phyloP scores from a whole-genome alignment of 305 asterid species.

The Fraxinus baroniana region DNA sequence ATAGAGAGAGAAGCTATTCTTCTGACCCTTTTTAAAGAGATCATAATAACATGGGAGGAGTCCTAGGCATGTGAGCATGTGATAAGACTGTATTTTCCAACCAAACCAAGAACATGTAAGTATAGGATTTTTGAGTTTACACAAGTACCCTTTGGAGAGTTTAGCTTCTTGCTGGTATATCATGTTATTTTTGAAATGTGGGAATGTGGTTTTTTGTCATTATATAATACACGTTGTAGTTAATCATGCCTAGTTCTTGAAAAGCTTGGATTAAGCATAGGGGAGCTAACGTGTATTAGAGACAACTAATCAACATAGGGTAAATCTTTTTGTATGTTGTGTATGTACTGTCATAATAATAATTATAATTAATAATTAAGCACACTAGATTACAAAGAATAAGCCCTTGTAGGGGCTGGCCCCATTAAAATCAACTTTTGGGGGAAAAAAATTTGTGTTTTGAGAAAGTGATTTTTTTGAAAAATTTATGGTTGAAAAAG shows the following conservation, averaged over 20 bases:
- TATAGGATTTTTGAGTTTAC: constrained; percentile 12
- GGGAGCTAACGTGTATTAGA: constrained; percentile 25
- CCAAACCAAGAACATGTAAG: constrained; percentile 26
- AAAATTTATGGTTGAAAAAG: no score
- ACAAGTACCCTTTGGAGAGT: constrained; percentile 31
- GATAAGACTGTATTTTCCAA: constrained; percentile 37
- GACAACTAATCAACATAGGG: constrained; percentile 43
- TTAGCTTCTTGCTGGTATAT: not conserved
- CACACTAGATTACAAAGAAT: constrained; percentile 28
- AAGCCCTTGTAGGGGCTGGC: no score
- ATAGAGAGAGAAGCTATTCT: constrained; percentile 21
- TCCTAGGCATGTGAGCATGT: constrained; percentile 83
- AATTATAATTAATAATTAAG: constrained; percentile 4
- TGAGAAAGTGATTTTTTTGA: no score
- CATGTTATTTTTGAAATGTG: constrained; percentile 10
- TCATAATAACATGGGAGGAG: constrained; percentile 60
- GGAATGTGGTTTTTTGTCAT: constrained; percentile 40
- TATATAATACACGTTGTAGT: constrained; percentile 28
- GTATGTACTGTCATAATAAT: constrained; percentile 20
- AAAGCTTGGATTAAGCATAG: constrained; percentile 39
- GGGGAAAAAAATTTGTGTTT: no score
- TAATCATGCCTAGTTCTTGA: constrained; percentile 39
- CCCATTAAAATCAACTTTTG: no score
- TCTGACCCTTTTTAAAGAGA: constrained; percentile 35
- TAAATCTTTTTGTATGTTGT: constrained; percentile 27